These are phyloP conservation scores for Aspergillus homomorphus DNA, from an alignment of 495 filamentous ascomycete genomes.

Conservation along the genomic window DNA sequence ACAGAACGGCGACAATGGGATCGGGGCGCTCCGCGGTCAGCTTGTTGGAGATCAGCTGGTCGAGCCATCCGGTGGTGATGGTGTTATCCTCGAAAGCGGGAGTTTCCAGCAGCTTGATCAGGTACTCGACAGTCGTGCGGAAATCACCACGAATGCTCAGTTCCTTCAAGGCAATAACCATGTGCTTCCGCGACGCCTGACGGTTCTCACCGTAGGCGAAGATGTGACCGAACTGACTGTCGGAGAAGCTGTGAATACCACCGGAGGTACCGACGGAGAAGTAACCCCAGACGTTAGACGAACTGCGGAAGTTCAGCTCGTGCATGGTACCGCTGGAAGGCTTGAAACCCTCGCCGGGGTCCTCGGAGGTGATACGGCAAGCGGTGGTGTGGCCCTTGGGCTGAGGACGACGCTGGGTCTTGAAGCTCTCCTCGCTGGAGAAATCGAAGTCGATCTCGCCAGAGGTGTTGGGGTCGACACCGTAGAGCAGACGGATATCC, in stretches of 20 bases:
- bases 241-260: conserved; percentile 98
- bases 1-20: conserved; percentile 83
- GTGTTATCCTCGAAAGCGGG: conserved; percentile 99
- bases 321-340: conserved; percentile 98
- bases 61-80: conserved; percentile 98
- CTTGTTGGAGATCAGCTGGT: conserved; percentile 97
- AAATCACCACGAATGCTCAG: conserved; percentile 99
- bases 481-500: conserved; percentile 94
- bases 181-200: conserved; percentile 94
- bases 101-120: conserved; percentile 98
- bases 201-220: conserved; percentile 99
- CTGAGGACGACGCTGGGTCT: conserved; percentile 82
- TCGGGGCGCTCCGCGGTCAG: conserved; percentile 96
- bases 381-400: conserved; percentile 97
- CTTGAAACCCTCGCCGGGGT: conserved; percentile 99
- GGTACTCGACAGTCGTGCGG: conserved; percentile 95
- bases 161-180: conserved; percentile 98
- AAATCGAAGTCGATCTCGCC: conserved; percentile 96
- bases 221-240: conserved; percentile 99
- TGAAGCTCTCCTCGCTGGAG: conserved; percentile 75
- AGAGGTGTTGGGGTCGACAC: conserved; percentile 83
- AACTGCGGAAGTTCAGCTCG: conserved; percentile 97
- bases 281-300: conserved; percentile 99
- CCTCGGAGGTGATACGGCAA: conserved; percentile 98
- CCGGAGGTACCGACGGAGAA: conserved; percentile 97